Percentiles rank a stretch among this genome's conserved stretches.
Evolutionary conservation across 225 moss, liverwort and hornwort species (phyloP).

Genomic region (Thuidium tamariscinum): DNA sequence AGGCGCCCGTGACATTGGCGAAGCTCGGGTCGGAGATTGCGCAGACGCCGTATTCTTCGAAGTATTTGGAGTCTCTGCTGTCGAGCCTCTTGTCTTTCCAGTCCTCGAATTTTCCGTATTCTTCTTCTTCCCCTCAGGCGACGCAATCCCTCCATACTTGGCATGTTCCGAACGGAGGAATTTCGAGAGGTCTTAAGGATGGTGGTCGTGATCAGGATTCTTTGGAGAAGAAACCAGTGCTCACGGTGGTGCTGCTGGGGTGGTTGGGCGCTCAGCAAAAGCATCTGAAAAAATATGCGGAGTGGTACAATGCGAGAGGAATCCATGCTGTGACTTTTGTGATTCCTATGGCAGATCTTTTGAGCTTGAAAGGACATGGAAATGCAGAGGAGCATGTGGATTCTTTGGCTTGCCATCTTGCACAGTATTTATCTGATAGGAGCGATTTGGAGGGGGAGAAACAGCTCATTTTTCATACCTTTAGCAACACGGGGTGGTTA

Average conservation of each 20-base stretch:
- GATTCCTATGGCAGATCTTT: conserved; percentile 70
- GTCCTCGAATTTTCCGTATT: not conserved
- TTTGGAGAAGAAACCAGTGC: conserved; percentile 31
- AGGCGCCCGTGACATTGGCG: not conserved
- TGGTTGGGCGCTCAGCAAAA: conserved; percentile 97
- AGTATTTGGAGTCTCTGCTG: conserved; percentile 21
- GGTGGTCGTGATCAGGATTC: not conserved
- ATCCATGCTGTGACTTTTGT: conserved; percentile 91
- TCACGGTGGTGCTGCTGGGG: conserved; percentile 83
- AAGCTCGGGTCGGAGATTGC: not conserved
- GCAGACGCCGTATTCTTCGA: not conserved
- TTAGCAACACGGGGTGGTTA: conserved; percentile 97
- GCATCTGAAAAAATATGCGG: conserved; percentile 87
- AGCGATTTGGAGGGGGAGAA: conserved; percentile 33
- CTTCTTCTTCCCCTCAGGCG: not conserved
- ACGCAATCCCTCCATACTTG: conserved; percentile 55
- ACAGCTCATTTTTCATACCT: conserved; percentile 90
- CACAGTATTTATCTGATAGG: conserved; percentile 43
- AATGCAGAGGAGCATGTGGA: conserved; percentile 87
- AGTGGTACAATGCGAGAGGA: conserved; percentile 91
- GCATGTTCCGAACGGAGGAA: conserved; percentile 28
- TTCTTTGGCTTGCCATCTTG: conserved; percentile 50
- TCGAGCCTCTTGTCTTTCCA: conserved; percentile 23
- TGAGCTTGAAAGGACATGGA: conserved; percentile 52
- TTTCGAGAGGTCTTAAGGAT: not conserved